A percentile compares a stretch with the other conserved stretches of the same genome.
phyloP scores from a whole-genome alignment of 2,329 filamentous ascomycete genomes.

The Epicoccum nigrum region DNA sequence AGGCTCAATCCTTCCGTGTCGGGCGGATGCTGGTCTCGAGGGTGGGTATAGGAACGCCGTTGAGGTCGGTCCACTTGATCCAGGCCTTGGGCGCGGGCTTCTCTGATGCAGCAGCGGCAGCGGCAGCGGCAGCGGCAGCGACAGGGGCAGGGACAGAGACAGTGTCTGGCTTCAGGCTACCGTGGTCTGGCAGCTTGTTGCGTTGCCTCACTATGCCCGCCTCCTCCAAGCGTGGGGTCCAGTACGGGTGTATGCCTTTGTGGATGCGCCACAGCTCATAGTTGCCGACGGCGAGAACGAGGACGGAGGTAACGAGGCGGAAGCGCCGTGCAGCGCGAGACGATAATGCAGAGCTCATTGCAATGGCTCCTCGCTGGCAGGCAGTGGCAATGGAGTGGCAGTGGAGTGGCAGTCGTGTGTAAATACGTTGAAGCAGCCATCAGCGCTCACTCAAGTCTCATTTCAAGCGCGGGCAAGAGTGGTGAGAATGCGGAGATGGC shows the following conservation, averaged over 20 bases:
- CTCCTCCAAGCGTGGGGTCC: conserved; percentile 30
- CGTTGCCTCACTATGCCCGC: conserved; percentile 21
- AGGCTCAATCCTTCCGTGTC: conserved; percentile 20
- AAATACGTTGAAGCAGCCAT: neutral
- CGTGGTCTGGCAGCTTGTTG: conserved; percentile 14
- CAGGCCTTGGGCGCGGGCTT: conserved; percentile 14
- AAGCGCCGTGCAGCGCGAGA: conserved; percentile 10
- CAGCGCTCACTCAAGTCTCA: too few species aligned
- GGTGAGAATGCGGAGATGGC: conserved; percentile 10
- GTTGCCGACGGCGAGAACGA: conserved; percentile 27
- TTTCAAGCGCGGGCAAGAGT: conserved; percentile 3
- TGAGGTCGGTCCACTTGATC: conserved; percentile 35
- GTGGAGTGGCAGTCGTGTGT: neutral
- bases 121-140: conserved; percentile 50
- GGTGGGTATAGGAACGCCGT: conserved; percentile 39
- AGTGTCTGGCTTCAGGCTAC: conserved; percentile 4
- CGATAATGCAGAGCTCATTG: conserved; percentile 21
- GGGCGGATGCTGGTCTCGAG: conserved; percentile 24
- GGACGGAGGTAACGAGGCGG: conserved; percentile 20
- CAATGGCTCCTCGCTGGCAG: conserved; percentile 1
- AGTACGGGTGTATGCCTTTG: conserved; percentile 37
- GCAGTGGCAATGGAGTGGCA: too few species aligned
- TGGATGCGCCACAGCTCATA: conserved; percentile 37
- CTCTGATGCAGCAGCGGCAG: conserved; percentile 1
- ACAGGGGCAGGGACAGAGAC: conserved; percentile 54